Evolutionary conservation across 164 flowering plant species (phyloP).

Genomic region (Piper betle): DNA sequence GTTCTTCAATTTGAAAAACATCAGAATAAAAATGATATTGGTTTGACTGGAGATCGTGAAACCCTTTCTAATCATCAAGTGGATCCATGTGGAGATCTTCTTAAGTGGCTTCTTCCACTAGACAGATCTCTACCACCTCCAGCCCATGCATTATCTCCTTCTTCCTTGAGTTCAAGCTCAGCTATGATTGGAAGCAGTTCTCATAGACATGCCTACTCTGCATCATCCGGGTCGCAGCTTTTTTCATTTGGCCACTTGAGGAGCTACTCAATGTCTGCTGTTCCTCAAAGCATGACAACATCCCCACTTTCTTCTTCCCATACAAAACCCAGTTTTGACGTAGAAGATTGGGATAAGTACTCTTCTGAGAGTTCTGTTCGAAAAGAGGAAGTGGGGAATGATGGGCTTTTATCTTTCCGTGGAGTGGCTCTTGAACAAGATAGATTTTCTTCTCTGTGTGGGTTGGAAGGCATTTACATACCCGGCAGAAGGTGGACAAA

Average conservation of each 20-base stretch:
- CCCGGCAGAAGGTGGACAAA: constrained; percentile 96
- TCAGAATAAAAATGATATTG: constrained; percentile 18
- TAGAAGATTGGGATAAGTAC: constrained; percentile 63
- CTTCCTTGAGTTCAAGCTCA: constrained; percentile 38
- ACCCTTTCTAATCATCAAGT: constrained; percentile 16
- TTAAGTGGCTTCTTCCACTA: constrained; percentile 90
- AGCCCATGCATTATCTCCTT: constrained; percentile 57
- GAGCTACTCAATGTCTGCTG: constrained; percentile 95
- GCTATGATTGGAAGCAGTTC: constrained; percentile 30
- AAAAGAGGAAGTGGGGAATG: constrained; percentile 36
- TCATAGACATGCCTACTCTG: constrained; percentile 29
- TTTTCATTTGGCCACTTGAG: constrained; percentile 80
- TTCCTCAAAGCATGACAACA: constrained; percentile 47
- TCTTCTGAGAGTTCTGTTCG: constrained; percentile 35
- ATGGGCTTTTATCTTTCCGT: constrained; percentile 69
- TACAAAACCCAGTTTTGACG: constrained; percentile 44
- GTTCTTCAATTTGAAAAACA: constrained; percentile 90
- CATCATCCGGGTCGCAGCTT: constrained; percentile 69
- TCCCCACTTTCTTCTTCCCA: constrained; percentile 29
- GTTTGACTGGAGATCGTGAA: constrained; percentile 19
- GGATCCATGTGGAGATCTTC: constrained; percentile 69
- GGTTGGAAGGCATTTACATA: constrained; percentile 75
- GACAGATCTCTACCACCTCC: constrained; percentile 52
- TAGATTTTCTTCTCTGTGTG: constrained; percentile 88
- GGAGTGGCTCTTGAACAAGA: constrained; percentile 77